Percentiles rank a stretch among this genome's conserved stretches.
Conservation (phyloP, 2,329 filamentous ascomycete genomes). For the Ophiobolus disseminans region DNA sequence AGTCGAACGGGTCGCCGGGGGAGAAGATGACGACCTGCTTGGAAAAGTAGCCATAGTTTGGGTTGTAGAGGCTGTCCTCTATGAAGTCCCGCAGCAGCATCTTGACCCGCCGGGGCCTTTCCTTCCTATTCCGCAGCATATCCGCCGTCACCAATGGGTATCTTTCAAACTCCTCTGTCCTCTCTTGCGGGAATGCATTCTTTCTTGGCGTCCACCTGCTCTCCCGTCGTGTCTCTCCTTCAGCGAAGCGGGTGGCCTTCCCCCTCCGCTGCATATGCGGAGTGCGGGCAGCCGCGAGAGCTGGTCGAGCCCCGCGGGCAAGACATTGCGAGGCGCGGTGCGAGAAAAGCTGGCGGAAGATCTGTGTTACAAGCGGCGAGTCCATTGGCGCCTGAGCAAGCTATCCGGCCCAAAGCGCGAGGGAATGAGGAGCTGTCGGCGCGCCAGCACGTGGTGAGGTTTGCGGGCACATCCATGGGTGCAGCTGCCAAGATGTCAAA, state of each 20-base stretch:
- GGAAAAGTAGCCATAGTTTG: conserved; percentile 93
- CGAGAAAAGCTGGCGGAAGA: conserved; percentile 86
- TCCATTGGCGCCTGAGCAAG: conserved; percentile 68
- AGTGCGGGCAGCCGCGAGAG: conserved; percentile 48
- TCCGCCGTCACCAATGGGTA: conserved; percentile 88
- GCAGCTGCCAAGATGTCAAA: conserved; percentile 45
- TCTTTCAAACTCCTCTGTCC: conserved; percentile 77
- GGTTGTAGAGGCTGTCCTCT: conserved; percentile 95
- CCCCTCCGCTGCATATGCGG: conserved; percentile 39
- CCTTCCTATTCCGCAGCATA: conserved; percentile 72
- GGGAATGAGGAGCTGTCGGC: conserved; percentile 19
- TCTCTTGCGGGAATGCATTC: conserved; percentile 76
- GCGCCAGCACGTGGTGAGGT: conserved; percentile 34
- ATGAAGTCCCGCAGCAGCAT: conserved; percentile 98
- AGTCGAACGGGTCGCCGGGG: conserved; percentile 89
- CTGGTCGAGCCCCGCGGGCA: conserved; percentile 55
- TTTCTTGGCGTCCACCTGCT: conserved; percentile 87
- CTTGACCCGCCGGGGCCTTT: conserved; percentile 86
- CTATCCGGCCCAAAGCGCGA: conserved; percentile 17
- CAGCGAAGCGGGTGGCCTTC: conserved; percentile 35
- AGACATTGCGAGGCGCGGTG: conserved; percentile 66
- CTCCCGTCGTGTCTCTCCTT: conserved; percentile 59
- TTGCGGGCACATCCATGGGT: conserved; percentile 24
- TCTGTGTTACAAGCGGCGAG: conserved; percentile 75
- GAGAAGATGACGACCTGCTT: conserved; percentile 97